phyloP scores from a whole-genome alignment of 306 rosid genomes.

The Carpinus fangiana region DNA sequence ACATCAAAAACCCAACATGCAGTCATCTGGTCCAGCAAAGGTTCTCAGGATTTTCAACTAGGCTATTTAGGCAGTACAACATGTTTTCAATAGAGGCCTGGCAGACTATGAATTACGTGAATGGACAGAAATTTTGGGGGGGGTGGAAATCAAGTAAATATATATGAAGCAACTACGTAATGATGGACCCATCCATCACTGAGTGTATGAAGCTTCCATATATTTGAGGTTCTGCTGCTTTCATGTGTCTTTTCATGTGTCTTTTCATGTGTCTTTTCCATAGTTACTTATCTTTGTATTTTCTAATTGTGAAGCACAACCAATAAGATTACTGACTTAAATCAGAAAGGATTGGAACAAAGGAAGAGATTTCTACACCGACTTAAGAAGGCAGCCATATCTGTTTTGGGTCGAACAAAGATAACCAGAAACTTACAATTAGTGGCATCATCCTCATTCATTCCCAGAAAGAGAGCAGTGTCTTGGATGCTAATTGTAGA shows the following conservation, averaged over 20 bases:
- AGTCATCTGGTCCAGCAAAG: neutral
- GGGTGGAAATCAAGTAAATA: too few species aligned
- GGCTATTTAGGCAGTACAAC: neutral
- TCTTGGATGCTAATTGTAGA: conserved; percentile 82
- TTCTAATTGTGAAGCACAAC: neutral
- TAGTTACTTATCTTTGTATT: neutral
- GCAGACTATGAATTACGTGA: neutral
- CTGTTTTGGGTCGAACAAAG: neutral
- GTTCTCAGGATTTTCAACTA: neutral
- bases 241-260: neutral
- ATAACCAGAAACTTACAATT: conserved; percentile 55
- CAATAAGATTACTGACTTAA: neutral
- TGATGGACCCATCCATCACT: neutral
- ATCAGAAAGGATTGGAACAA: conserved; percentile 10
- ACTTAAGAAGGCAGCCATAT: neutral
- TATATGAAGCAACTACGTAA: too few species aligned
- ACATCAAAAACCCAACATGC: neutral
- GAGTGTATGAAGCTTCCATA: neutral
- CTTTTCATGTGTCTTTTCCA: neutral
- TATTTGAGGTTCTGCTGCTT: neutral
- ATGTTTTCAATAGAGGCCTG: neutral
- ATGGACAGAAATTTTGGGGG: too few species aligned
- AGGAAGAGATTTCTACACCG: neutral
- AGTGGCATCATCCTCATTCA: conserved; percentile 68
- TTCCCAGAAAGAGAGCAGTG: conserved; percentile 77